A percentile compares a stretch with the other conserved stretches of the same genome.
phyloP scores from a whole-genome alignment of 495 filamentous ascomycete genomes.

The Talaromyces wortmannii region DNA sequence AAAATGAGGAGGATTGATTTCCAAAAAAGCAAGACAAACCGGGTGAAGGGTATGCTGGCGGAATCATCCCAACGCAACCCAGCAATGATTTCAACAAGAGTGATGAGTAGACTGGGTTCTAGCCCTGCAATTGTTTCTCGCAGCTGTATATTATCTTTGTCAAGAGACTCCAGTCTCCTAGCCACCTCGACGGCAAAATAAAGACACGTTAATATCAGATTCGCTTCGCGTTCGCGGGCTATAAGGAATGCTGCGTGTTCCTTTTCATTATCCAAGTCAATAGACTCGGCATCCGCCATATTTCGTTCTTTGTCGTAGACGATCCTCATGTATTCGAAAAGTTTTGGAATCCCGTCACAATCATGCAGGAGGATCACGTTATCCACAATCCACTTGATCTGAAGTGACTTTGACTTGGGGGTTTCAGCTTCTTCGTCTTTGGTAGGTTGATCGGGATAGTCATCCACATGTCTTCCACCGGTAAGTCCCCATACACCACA shows the following conservation, averaged over 20 bases:
- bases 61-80: constrained; percentile 85
- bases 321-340: constrained; percentile 54
- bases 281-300: constrained; percentile 17
- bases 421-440: constrained; percentile 25
- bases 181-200: constrained; percentile 69
- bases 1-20: constrained; percentile 83
- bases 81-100: constrained; percentile 66
- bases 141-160: constrained; percentile 18
- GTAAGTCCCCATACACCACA: constrained; percentile 75
- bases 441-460: constrained; percentile 17
- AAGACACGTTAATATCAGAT: constrained; percentile 52
- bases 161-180: constrained; percentile 34
- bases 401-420: constrained; percentile 44
- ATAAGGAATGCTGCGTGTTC: constrained; percentile 24
- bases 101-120: constrained; percentile 62
- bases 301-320: constrained; percentile 46
- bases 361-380: constrained; percentile 54
- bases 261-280: constrained; percentile 24
- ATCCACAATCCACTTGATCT: constrained; percentile 63
- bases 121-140: constrained; percentile 38
- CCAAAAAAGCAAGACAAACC: constrained; percentile 79
- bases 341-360: constrained; percentile 48
- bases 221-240: constrained; percentile 38
- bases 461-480: constrained; percentile 39
- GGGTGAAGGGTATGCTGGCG: constrained; percentile 53